Conservation (phyloP, 495 filamentous ascomycete species). For the Tetracladium marchalianum region DNA sequence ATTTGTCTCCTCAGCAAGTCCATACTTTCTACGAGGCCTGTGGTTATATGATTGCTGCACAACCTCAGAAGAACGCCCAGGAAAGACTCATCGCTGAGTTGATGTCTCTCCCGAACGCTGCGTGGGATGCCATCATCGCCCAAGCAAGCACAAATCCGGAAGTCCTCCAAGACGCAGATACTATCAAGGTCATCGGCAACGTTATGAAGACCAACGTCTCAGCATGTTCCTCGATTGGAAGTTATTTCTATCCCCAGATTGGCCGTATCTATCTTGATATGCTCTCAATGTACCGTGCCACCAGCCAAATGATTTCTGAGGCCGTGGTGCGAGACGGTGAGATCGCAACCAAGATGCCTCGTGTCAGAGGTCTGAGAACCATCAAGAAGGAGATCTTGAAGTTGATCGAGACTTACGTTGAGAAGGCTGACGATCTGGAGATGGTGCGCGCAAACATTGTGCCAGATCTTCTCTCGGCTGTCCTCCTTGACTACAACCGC, state of each 20-base stretch:
- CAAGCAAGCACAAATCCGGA: conserved; percentile 70
- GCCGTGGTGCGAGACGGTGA: conserved; percentile 76
- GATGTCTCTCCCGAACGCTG: conserved; percentile 85
- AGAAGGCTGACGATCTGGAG: conserved; percentile 92
- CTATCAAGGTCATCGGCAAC: conserved; percentile 96
- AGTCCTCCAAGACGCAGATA: conserved; percentile 81
- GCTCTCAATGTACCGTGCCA: conserved; percentile 96
- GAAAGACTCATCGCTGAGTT: conserved; percentile 85
- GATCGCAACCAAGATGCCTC: conserved; percentile 95
- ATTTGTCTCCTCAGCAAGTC: conserved; percentile 91
- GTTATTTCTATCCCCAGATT: conserved; percentile 98
- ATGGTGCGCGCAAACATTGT: conserved; percentile 90
- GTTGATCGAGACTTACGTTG: conserved; percentile 93
- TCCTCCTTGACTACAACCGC: conserved; percentile 89
- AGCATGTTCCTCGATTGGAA: conserved; percentile 88
- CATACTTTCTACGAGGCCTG: conserved; percentile 99
- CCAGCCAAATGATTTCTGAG: conserved; percentile 91
- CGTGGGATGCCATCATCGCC: conserved; percentile 90
- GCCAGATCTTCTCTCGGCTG: conserved; percentile 90
- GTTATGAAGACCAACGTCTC: conserved; percentile 99
- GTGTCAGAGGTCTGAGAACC: conserved; percentile 85
- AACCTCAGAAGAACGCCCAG: conserved; percentile 84
- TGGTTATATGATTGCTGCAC: conserved; percentile 97
- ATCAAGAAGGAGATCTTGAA: conserved; percentile 99
- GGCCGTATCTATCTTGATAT: conserved; percentile 97